A percentile compares a stretch with the other conserved stretches of the same genome.
Evolutionary conservation across 805 yeast genomes (phyloP).

Genomic region (Saccharomycopsis amapae): DNA sequence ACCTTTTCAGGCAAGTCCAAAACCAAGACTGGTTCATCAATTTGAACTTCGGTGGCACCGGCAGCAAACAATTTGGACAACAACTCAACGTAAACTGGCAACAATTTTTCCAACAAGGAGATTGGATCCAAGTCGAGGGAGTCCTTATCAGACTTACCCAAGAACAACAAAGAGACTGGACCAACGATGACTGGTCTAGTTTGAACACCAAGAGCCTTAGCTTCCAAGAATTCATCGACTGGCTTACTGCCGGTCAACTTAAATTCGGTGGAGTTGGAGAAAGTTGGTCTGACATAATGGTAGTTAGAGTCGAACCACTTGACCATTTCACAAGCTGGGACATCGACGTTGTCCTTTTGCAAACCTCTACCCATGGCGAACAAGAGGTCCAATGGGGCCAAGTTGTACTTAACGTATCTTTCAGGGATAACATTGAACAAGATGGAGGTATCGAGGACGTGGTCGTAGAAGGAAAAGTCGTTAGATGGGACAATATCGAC

Average conservation of each 20-base stretch:
- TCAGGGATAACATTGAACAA: conserved; percentile 95
- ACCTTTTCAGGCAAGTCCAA: conserved; percentile 83
- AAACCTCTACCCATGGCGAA: conserved; percentile 99
- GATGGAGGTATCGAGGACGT: conserved; percentile 85
- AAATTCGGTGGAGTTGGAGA: conserved; percentile 90
- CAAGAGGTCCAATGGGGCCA: conserved; percentile 82
- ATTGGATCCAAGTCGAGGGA: conserved; percentile 92
- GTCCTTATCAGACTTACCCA: conserved; percentile 99
- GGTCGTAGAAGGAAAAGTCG: conserved; percentile 98
- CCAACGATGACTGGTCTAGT: conserved; percentile 97
- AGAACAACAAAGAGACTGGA: conserved; percentile 88
- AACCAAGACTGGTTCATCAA: conserved; percentile 96
- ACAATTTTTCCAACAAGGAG: conserved; percentile 75
- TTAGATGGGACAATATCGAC: conserved; percentile 95
- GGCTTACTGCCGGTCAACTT: conserved; percentile 96
- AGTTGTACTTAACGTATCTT: conserved; percentile 87
- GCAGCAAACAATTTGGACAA: conserved; percentile 83
- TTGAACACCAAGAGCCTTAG: conserved; percentile 90
- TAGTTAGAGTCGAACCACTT: conserved; percentile 99
- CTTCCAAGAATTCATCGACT: conserved; percentile 95
- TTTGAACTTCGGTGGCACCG: conserved; percentile 92
- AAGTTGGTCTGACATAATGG: conserved; percentile 99
- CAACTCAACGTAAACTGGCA: conserved; percentile 90
- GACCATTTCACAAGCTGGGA: conserved; percentile 98
- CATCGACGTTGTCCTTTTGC: conserved; percentile 97